Evolutionary conservation across 768 basidiomycete genomes (phyloP).

Genomic region (Mycena olivaceomarginata): DNA sequence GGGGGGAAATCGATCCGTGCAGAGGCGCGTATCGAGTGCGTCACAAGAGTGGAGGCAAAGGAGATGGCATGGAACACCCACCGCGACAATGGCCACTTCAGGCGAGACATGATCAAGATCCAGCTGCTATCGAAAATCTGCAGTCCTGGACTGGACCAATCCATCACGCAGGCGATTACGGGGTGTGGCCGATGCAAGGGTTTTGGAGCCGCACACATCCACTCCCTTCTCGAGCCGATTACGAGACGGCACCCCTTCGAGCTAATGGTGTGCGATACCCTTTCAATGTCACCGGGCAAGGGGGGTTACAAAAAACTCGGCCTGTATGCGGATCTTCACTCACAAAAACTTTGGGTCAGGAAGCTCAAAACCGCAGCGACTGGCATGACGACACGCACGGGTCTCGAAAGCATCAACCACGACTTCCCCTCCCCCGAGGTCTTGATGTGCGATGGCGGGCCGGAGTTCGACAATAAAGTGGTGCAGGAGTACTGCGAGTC

Average conservation of each 20-base stretch:
- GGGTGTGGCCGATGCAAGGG: slow-evolving; percentile 46
- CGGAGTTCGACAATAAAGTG: slow-evolving; percentile 16
- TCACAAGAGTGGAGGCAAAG: slow-evolving; percentile 49
- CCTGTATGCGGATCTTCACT: slow-evolving; percentile 19
- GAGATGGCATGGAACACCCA: slow-evolving; percentile 46
- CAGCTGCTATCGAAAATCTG: slow-evolving; percentile 48
- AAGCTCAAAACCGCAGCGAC: slow-evolving; percentile 10
- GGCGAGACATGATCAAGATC: slow-evolving; percentile 55
- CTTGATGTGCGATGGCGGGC: neutral
- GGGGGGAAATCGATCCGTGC: slow-evolving; percentile 24
- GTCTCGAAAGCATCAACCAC: neutral
- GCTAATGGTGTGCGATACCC: slow-evolving; percentile 19
- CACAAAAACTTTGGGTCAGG: slow-evolving; percentile 15
- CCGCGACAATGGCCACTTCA: slow-evolving; percentile 52
- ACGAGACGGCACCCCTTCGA: slow-evolving; percentile 13
- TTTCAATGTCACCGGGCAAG: slow-evolving; percentile 24
- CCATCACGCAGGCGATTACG: slow-evolving; percentile 48
- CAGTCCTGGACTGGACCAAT: slow-evolving; percentile 51
- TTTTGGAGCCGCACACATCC: slow-evolving; percentile 12
- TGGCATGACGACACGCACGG: neutral
- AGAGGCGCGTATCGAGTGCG: slow-evolving; percentile 46
- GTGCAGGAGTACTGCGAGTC: slow-evolving; percentile 13
- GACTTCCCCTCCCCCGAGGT: neutral
- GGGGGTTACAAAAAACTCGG: slow-evolving; percentile 17
- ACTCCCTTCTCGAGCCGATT: slow-evolving; percentile 21